Evolutionary conservation across 192 early-diverging fungal genomes (phyloP).

Genomic region (Ambispora gerdemannii): DNA sequence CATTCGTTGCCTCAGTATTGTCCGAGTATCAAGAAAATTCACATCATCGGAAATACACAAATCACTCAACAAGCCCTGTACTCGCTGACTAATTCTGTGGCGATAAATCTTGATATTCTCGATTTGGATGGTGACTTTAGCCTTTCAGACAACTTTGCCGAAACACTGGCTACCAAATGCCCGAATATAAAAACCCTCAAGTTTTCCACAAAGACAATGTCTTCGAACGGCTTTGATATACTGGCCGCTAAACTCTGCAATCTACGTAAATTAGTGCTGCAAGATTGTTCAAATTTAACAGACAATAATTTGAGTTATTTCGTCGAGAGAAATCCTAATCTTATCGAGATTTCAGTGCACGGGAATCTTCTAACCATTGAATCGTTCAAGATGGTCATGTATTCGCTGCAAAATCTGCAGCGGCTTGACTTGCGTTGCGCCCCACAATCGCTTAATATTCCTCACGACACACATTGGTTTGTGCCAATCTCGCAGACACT

Average conservation of each 20-base stretch:
- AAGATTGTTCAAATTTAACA: slow-evolving; percentile 12
- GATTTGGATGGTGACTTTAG: slow-evolving; percentile 21
- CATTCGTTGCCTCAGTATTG: slow-evolving; percentile 11
- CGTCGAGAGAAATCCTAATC: slow-evolving; percentile 3
- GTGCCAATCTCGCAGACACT: not conserved
- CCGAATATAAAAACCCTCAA: slow-evolving; percentile 10
- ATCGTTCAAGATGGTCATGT: slow-evolving; percentile 9
- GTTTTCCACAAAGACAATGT: slow-evolving; percentile 16
- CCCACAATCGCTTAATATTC: not conserved
- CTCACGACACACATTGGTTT: not conserved
- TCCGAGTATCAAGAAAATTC: slow-evolving; percentile 11
- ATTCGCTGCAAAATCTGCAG: not conserved
- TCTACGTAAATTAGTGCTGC: not conserved
- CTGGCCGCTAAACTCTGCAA: slow-evolving; percentile 6
- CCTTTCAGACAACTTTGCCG: slow-evolving; percentile 23
- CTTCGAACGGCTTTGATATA: slow-evolving; percentile 10
- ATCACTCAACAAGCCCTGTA: not conserved
- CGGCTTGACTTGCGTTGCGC: slow-evolving; percentile 8
- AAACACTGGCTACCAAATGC: slow-evolving; percentile 16
- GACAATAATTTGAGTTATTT: slow-evolving; percentile 7
- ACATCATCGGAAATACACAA: slow-evolving; percentile 32
- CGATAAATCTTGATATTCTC: slow-evolving; percentile 13
- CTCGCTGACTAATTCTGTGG: slow-evolving; percentile 9
- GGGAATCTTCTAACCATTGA: slow-evolving; percentile 4
- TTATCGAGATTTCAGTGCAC: not conserved